Base-by-base conservation (phyloP, 139 green algal genomes). In the Chlorella vulgaris region DNA sequence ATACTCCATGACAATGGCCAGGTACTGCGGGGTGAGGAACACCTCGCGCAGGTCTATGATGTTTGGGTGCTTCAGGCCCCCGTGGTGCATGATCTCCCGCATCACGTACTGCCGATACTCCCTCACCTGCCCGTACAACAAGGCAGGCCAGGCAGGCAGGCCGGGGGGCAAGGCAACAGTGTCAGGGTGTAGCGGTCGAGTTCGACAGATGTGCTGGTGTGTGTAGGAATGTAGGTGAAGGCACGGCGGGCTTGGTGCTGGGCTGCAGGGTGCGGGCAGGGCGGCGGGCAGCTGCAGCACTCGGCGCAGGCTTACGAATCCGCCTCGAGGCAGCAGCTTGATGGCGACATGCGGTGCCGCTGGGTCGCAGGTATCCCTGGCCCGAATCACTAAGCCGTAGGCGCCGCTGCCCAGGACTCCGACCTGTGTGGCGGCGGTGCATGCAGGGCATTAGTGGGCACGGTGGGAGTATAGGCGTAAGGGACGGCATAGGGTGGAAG, bases 1-100 rank as follows among this genome's bases (percentile, higher is more conserved):
- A 73, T 87, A 93, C 65, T 93, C 89, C 88, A 93, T 93, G 15
- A 87, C 86, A 31, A 93, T 90, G 18, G 71, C 85, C 47, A 93
- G 66, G 74, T 91, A 79, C 28, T 79, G 76, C 13, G 80, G 81
- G 21, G 88, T 92, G 43, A 92, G 28, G 67, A 91, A 92, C 24
- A 85, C 84, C 78, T 90, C 80, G 35, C 58, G 47, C 70, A 89
- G 21, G 15, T 75, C 63, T 8, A 92, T 66, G 38, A 92, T 87
- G 83, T 90, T 90, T 40, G 88, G 88, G 82, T 93, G 89, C 58
- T 71, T 78, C 15, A 93, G 71, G 26, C 70, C 81, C 36, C 81
- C 80, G 73, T 93, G 89, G 67, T 91, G 84, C 71, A 91, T 29
- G n/a, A 93, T 87, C 71, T 93, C 88, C 13, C 88, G 70, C 74